Base-by-base conservation (phyloP, 2,329 filamentous ascomycete species). In the Monosporascus sp. region DNA sequence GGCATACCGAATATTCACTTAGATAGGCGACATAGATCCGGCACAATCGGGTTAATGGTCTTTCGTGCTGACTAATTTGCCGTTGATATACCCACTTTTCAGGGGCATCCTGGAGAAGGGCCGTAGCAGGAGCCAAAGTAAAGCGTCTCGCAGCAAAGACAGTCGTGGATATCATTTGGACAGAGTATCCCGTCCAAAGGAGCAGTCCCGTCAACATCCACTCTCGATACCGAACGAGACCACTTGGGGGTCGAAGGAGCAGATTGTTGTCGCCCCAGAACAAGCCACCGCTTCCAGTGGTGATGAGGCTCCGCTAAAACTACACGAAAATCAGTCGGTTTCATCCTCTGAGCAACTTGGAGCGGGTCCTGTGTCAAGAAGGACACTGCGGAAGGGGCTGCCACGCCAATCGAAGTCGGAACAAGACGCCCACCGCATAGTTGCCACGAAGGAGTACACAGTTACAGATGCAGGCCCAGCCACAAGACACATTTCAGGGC, bases 11-110 rank as follows among this genome's bases (percentile, higher is more conserved):
- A 7, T 28, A 7, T 2, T 7, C 7, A 38, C 7, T 8, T 59
- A 71, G 52, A 51, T 61, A 5, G 65, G 65, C 17, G 62, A 70
- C 35, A 55, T 48, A n/a, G 67, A 69, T 28, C 59, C 66, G 0
- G 61, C 67, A 6, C 65, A 67, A 51, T 68, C 65, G 1, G 67
- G 68, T 3, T 69, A 68, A 56, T 73, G 71, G 71, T 71, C 70
- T 6, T 62, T 72, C 15, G 67, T 72, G 26, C 58, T 73, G 41
- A 70, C 70, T 15, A 73, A 74, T 52, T 61, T 72, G 58, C 71
- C 71, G 3, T 70, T 73, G 64, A 58, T 74, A 7, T 72, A 73
- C 48, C 68, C 70, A 9, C 61, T 71, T 5, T 62, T 68, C 52
- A 60, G 56, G 49, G 55, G 37, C 1, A 53, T 58, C 14, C 56